Evolutionary conservation across 106 monocot species (phyloP).

Genomic region (Gastrodia elata): DNA sequence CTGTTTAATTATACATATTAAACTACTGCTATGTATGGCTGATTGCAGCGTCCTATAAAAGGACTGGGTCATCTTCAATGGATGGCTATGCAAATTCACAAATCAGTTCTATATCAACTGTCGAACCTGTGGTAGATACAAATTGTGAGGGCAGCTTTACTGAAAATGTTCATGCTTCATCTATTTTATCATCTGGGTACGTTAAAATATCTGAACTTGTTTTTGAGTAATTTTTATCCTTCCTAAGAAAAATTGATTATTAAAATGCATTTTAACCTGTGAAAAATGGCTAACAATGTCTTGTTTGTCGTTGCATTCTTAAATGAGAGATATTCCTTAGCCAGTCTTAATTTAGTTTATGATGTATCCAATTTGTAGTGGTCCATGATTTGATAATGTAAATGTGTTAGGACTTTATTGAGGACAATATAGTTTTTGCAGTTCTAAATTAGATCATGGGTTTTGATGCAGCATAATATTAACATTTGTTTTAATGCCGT

Average conservation of each 20-base stretch:
- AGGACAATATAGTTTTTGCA: background rate
- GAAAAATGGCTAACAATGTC: background rate
- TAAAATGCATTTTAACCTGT: background rate
- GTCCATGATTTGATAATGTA: background rate
- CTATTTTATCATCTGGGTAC: background rate
- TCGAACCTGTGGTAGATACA: background rate
- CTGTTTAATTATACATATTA: background rate
- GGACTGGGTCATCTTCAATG: background rate
- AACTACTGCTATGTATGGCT: background rate
- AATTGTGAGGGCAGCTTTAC: background rate
- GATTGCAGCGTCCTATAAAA: constrained; percentile 1
- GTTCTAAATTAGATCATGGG: background rate
- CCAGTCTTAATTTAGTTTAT: background rate
- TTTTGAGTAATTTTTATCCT: background rate
- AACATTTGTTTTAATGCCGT: too few relatives aligned
- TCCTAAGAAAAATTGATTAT: background rate
- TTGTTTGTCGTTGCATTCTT: background rate
- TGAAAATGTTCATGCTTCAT: background rate
- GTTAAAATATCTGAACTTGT: background rate
- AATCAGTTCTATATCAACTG: background rate
- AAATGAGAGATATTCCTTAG: background rate
- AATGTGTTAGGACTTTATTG: background rate
- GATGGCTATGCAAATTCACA: background rate
- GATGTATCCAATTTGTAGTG: background rate
- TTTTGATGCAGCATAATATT: background rate